phyloP scores from a whole-genome alignment of 805 yeast genomes.

The Metschnikowia proteae region DNA sequence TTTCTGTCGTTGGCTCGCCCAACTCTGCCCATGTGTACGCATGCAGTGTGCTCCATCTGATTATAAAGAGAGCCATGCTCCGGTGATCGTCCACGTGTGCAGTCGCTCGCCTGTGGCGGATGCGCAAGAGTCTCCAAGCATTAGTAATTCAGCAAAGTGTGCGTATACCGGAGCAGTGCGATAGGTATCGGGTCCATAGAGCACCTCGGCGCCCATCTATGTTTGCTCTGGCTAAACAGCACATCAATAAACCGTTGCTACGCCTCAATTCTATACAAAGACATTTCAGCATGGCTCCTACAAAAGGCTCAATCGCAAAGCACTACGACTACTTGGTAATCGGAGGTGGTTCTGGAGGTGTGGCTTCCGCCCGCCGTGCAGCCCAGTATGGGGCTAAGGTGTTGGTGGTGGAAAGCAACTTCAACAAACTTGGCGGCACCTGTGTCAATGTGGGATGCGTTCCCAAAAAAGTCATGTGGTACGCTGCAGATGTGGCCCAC shows the following conservation, averaged over 20 bases:
- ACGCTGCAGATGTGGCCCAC: constrained; percentile 85
- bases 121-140: background rate
- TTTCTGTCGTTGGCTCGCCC: too few species aligned
- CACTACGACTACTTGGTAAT: constrained; percentile 91
- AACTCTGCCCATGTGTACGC: too few species aligned
- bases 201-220: constrained; percentile 1
- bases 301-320: constrained; percentile 26
- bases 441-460: constrained; percentile 99
- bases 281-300: constrained; percentile 53
- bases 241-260: constrained; percentile 8
- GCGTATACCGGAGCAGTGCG: constrained; percentile 6
- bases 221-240: constrained; percentile 11
- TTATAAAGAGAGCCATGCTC: too few species aligned
- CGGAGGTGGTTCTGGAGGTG: constrained; percentile 99
- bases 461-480: constrained; percentile 99
- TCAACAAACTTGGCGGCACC: constrained; percentile 80
- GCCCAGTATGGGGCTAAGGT: constrained; percentile 91
- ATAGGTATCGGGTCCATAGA: background rate
- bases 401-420: constrained; percentile 72
- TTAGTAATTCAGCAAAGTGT: constrained; percentile 2
- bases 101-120: background rate
- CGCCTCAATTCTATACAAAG: constrained; percentile 23
- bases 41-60: too few species aligned
- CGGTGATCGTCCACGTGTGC: too few species aligned
- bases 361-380: constrained; percentile 96